phyloP scores from a whole-genome alignment of 164 flowering plant species.

The Nymphaea colorata region DNA sequence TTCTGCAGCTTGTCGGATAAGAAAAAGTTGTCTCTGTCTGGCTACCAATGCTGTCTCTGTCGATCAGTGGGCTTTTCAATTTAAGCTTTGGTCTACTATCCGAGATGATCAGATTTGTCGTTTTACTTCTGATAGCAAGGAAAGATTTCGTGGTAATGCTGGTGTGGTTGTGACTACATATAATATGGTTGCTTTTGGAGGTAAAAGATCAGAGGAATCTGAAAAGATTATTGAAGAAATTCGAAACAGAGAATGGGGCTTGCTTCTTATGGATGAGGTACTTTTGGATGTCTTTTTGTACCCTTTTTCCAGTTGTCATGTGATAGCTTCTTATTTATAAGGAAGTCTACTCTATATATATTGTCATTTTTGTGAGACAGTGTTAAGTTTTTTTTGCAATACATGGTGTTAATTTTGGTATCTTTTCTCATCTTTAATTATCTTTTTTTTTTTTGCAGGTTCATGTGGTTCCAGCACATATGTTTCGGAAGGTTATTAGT shows the following conservation, averaged over 20 bases:
- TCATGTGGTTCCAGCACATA: constrained; percentile 99
- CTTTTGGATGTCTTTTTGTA: constrained; percentile 3
- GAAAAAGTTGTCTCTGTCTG: constrained; percentile 94
- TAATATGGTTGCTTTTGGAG: constrained; percentile 99
- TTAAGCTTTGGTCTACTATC: constrained; percentile 86
- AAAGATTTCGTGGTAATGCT: constrained; percentile 90
- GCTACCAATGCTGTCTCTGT: constrained; percentile 99
- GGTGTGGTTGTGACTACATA: constrained; percentile 98
- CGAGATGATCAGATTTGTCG: constrained; percentile 89
- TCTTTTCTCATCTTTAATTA: neutral
- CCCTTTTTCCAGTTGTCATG: neutral
- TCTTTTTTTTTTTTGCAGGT: constrained; percentile 39
- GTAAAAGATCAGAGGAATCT: constrained; percentile 96
- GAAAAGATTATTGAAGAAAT: constrained; percentile 98
- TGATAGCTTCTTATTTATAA: neutral
- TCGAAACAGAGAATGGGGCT: constrained; percentile 96
- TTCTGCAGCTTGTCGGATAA: constrained; percentile 88
- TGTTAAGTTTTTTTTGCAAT: neutral
- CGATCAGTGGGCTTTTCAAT: constrained; percentile 99
- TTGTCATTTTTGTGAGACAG: neutral
- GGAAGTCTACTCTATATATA: neutral
- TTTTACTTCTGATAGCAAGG: constrained; percentile 98
- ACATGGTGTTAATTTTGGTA: neutral
- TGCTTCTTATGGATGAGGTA: constrained; percentile 99
- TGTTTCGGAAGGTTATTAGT: constrained; percentile 94